Percentiles rank a stretch among this genome's conserved stretches.
Conservation (phyloP, 2,329 filamentous ascomycete species). For the Alternaria ethzedia region DNA sequence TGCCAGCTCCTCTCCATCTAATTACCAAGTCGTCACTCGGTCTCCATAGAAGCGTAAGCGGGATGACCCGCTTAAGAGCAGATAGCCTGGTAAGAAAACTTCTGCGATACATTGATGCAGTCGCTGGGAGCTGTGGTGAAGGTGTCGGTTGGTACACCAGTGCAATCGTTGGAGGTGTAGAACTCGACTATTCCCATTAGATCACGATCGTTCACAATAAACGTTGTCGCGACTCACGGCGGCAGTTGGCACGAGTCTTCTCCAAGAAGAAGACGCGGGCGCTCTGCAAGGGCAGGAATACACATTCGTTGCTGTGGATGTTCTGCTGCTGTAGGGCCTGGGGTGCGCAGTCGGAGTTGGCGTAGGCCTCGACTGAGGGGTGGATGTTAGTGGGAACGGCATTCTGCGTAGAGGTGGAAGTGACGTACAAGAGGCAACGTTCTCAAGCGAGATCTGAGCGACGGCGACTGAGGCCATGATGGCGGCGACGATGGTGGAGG, state of each 20-base stretch:
- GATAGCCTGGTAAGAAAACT: conserved; percentile 5
- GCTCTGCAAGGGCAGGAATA: conserved; percentile 2
- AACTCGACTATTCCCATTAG: conserved; percentile 1
- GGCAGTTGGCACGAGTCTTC: conserved; percentile 8
- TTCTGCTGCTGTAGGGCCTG: conserved; percentile 1
- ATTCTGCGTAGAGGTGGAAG: not conserved
- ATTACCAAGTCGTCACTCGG: not conserved
- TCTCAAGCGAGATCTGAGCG: conserved; percentile 6
- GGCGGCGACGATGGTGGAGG: conserved; percentile 4
- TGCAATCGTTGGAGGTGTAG: not conserved
- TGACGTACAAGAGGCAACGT: conserved; percentile 6
- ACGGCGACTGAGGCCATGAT: conserved; percentile 5
- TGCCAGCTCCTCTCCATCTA: not conserved
- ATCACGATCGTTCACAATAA: not conserved
- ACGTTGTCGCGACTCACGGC: not conserved
- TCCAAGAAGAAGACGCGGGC: conserved; percentile 6
- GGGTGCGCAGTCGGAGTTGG: not conserved
- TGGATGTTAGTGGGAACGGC: not conserved
- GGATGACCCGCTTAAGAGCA: not conserved
- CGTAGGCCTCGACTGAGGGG: conserved; percentile 4
- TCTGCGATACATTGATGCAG: conserved; percentile 4
- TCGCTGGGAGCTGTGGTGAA: conserved; percentile 6
- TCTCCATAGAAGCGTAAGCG: not conserved
- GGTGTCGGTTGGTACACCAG: not conserved
- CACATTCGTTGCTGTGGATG: conserved; percentile 8